Percentiles rank a stretch among this genome's conserved stretches.
Conservation (phyloP, 768 basidiomycete species). For the Lentinula edodes region DNA sequence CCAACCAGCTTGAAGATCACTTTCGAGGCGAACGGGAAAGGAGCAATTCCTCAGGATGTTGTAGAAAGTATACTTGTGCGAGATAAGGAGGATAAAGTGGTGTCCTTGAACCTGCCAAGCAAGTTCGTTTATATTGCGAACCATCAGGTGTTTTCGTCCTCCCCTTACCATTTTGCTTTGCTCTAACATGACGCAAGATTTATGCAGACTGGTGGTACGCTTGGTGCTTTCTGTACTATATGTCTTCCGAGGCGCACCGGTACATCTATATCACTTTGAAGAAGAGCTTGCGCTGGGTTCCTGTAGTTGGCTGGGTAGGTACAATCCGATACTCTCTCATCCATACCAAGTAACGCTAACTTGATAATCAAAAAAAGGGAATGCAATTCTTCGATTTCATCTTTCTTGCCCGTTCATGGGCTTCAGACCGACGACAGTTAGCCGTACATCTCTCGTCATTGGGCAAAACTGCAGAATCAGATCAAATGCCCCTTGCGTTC, state of each 20-base stretch:
- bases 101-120: constrained; percentile 64
- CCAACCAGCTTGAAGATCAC: constrained; percentile 70
- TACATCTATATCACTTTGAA: constrained; percentile 90
- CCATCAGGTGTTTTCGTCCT: constrained; percentile 63
- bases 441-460: constrained; percentile 61
- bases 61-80: constrained; percentile 51
- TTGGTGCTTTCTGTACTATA: constrained; percentile 78
- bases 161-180: neutral
- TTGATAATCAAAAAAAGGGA: constrained; percentile 37
- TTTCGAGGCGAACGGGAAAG: constrained; percentile 65
- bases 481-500: constrained; percentile 71
- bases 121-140: constrained; percentile 86
- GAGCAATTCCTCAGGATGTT: constrained; percentile 56
- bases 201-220: constrained; percentile 87
- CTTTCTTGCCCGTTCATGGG: constrained; percentile 89
- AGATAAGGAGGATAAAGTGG: constrained; percentile 50
- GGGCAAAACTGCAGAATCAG: constrained; percentile 60
- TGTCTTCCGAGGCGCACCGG: constrained; percentile 53
- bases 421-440: constrained; percentile 69
- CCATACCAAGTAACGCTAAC: neutral
- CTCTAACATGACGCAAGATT: constrained; percentile 33
- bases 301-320: constrained; percentile 83
- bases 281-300: constrained; percentile 81
- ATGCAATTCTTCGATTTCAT: constrained; percentile 97
- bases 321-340: neutral